Base-by-base conservation (phyloP, 768 basidiomycete species). In the Mycena kentingensis region DNA sequence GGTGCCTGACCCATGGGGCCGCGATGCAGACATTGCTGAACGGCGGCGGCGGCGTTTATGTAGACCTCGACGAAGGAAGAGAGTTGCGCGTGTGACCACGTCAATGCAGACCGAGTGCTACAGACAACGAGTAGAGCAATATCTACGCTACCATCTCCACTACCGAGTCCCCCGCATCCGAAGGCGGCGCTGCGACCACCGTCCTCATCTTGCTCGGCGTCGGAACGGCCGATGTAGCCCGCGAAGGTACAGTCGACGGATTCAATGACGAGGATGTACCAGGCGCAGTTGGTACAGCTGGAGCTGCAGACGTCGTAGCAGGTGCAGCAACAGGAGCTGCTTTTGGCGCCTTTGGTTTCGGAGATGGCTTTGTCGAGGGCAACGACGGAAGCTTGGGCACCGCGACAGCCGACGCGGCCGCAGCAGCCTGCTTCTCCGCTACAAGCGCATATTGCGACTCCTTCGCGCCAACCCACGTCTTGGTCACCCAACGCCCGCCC, bases 381-480 rank as follows among this genome's bases (percentile, higher is more conserved):
- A 63, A 52, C 5, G 69, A 65, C 12, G 71, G 65, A 38, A 75
- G 60, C 55, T 79, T 79, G 12, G 73, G 67, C 19, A 73, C 52
- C 19, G 67, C n/a, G n/a, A n/a, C n/a, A n/a, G n/a, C n/a, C n/a
- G n/a, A n/a, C n/a, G n/a, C 57, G 7, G 76, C 63, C 11, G 62
- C 43, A 45, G 67, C 67, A 16, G 61, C 60, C 35, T 63, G 62
- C 36, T 71, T 66, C 7, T 63, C 67, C 28, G 60, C 60, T 15
- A 66, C 67, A 22, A 68, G 60, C 6, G 83, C 79, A 52, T 78
- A 83, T 44, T 86, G 79, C 10, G 87, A 89, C 45, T 90, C 87
- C 66, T 88, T 90, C 55, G 84, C 85, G 21, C 89, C 90, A n/a
- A 89, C 87, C 88, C 88, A 92, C n/a, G 86, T 71, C 27, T 78